Evolutionary conservation across 257 asterid species (phyloP).

Genomic region (Ligustrum vulgare): DNA sequence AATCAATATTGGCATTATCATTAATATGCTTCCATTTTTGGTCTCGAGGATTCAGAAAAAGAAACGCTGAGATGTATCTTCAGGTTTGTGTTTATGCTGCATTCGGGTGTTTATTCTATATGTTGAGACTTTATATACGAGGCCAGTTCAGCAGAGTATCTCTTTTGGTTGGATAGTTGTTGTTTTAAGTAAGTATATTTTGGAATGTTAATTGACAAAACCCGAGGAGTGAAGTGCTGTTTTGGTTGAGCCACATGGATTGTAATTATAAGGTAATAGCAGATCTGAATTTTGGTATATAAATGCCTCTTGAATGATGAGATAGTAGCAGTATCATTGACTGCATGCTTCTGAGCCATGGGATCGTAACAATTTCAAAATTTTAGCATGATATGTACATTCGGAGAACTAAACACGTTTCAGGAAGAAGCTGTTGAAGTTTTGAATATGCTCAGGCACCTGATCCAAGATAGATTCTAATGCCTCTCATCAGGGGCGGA

Average conservation of each 20-base stretch:
- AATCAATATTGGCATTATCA: not conserved
- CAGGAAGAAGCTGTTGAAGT: not conserved
- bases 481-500: not conserved
- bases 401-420: not conserved
- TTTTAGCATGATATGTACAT: not conserved
- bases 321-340: not conserved
- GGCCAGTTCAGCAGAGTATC: not conserved
- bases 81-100: not conserved
- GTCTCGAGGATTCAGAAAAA: not conserved
- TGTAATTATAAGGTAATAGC: slow-evolving; percentile 12
- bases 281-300: not conserved
- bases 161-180: not conserved
- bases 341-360: slow-evolving; percentile 2
- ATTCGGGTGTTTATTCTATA: not conserved
- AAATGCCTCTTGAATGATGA: not conserved
- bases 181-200: not conserved
- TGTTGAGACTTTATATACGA: not conserved
- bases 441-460: slow-evolving; percentile 3
- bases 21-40: slow-evolving; percentile 2
- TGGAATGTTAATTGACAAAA: not conserved
- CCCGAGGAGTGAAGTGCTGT: not conserved
- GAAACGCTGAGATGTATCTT: not conserved
- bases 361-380: slow-evolving; percentile 4
- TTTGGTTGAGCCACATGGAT: slow-evolving; percentile 21
- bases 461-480: not conserved